Percentiles rank a stretch among this genome's conserved stretches.
These are phyloP conservation scores for Cordyceps militaris DNA, from an alignment of 2,329 filamentous ascomycete species.

Conservation along the genomic window DNA sequence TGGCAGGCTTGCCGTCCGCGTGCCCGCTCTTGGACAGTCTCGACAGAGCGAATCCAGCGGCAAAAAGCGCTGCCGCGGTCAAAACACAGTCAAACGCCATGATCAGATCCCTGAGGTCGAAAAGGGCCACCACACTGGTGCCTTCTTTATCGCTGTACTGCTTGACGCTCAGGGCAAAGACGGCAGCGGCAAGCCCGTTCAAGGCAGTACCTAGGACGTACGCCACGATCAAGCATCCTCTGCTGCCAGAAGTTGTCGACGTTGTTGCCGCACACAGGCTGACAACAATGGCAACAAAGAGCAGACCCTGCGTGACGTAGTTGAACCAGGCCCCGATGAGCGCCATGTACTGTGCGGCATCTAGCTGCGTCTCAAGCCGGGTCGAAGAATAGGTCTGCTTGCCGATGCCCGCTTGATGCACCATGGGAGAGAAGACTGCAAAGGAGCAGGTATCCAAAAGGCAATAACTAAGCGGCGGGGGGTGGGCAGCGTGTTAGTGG, in stretches of 20 bases:
- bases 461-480: too few species aligned
- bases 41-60: not conserved
- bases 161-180: too few species aligned
- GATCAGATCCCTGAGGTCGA: too few species aligned
- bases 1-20: not conserved
- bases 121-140: too few species aligned
- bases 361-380: not conserved
- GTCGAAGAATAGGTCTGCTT: not conserved
- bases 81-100: not conserved
- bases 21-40: not conserved
- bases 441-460: too few species aligned
- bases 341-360: not conserved
- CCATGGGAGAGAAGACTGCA: too few species aligned
- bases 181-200: too few species aligned
- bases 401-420: not conserved
- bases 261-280: not conserved
- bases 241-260: not conserved
- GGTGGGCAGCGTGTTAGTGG: too few species aligned
- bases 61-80: not conserved
- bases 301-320: not conserved
- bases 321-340: not conserved
- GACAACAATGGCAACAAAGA: not conserved
- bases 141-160: too few species aligned
- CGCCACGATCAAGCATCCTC: not conserved
- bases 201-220: not conserved